Base-by-base conservation (phyloP, 352 stramenopile species). In the Blastocystis sp. region DNA sequence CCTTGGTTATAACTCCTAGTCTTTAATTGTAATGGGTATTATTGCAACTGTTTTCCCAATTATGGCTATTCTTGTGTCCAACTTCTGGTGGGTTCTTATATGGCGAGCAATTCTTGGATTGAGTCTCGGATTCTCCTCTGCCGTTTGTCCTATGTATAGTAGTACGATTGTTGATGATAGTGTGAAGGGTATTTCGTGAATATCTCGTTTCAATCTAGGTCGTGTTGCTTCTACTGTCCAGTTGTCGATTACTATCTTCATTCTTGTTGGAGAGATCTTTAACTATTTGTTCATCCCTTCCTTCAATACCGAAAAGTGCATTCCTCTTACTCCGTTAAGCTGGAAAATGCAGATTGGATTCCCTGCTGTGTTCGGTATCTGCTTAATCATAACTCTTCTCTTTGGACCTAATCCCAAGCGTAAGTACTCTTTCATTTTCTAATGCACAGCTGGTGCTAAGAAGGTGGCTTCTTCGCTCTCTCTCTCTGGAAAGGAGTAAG, bases 381-480 rank as follows among this genome's bases (percentile, higher is more conserved):
- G 27, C 19, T 48, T 69, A 3, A 37, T 78, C 3, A 54, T 89
- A n/a, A 64, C 53, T 48, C 37, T 89, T 35, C 57, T 78, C 19
- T 89, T 89, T 37, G 78, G 35, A 56, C 57, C 78, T n/a, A 35
- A 78, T 78, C 35, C 48, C 1, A 69, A 87, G 57, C 76, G 76
- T 87, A 73, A 9, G 22, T 22, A 35, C 17, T 1, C 5, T 77
- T 22, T 54, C 33, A 19, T 3, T 7, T 70, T 19, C 57, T 87
- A 22, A 53, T 42, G 11, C 9, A 19, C 44, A 87, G 76, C 76
- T 24, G 76, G 60, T 57, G 48, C 48, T 17, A 69, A 75, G 57
- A 69, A 70, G 37, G 76, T 87, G 9, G 76, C 76, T 76, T 87
- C 76, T 3, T 87, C 76, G 1, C 76, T 87, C 11, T 87, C 76